A percentile compares a stretch with the other conserved stretches of the same genome.
phyloP scores from a whole-genome alignment of 192 early-diverging fungal genomes.

The Lobosporangium transversale region DNA sequence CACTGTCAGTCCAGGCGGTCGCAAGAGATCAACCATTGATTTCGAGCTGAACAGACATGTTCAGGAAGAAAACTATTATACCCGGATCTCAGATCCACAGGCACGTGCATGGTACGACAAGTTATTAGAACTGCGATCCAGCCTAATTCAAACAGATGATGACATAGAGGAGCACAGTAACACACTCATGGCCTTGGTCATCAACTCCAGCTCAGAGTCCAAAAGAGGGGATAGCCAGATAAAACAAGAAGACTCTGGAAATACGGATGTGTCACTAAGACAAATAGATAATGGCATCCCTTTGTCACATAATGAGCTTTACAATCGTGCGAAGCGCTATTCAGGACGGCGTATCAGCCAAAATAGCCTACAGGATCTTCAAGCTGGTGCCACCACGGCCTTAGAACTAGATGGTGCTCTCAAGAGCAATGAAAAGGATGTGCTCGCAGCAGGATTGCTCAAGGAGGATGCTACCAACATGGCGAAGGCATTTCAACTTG shows the following conservation, averaged over 20 bases:
- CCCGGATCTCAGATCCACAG: slow-evolving; percentile 50
- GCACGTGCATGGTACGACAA: slow-evolving; percentile 57
- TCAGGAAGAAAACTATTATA: slow-evolving; percentile 57
- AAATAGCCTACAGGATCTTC: slow-evolving; percentile 12
- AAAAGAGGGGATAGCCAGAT: not conserved
- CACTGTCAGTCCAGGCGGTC: slow-evolving; percentile 3
- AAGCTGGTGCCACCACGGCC: not conserved
- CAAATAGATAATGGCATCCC: too few species aligned
- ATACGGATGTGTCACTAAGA: too few species aligned
- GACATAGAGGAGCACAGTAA: slow-evolving; percentile 30
- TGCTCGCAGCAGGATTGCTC: not conserved
- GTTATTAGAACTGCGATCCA: slow-evolving; percentile 48
- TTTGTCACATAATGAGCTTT: not conserved
- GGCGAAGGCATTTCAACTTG: slow-evolving; percentile 63
- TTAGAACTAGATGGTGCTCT: not conserved
- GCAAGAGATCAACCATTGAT: slow-evolving; percentile 45
- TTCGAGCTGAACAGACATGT: slow-evolving; percentile 59
- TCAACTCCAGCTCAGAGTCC: slow-evolving; percentile 31
- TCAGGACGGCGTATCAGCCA: slow-evolving; percentile 8
- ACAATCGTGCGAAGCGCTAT: slow-evolving; percentile 16
- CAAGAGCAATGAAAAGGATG: not conserved
- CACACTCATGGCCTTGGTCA: slow-evolving; percentile 46
- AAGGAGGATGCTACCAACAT: slow-evolving; percentile 56
- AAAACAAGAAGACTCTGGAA: not conserved
- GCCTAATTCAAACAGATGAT: slow-evolving; percentile 44